Base-by-base conservation (phyloP, 2,329 filamentous ascomycete genomes). In the Trichoderma polysporum region DNA sequence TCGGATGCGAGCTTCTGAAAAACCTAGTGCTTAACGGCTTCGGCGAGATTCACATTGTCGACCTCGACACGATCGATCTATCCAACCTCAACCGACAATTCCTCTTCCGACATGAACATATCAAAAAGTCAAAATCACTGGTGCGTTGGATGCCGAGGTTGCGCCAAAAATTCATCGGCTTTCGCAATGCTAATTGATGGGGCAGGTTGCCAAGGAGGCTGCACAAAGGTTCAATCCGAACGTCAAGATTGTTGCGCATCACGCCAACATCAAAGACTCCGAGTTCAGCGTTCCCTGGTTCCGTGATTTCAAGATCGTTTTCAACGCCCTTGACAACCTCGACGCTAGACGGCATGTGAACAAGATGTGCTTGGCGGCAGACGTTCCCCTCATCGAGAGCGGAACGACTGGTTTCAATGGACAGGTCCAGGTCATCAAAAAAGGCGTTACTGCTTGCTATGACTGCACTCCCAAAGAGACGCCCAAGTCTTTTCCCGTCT, bases 11-110 rank as follows among this genome's bases (percentile, higher is more conserved):
- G 81, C 86, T 99, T 8, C 88, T 99, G 70, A 99, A 99, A 84
- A 97, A 98, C 79, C 88, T 99, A 66, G 93, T 94, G 52, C 89
- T 97, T 57, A 91, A 90, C 50, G 94, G 94, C 71, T 99, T 97
- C 73, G 93, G 93, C 71, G 91, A 97, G 80, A 89, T 98, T 59
- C 92, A 97, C 78, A 90, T 98, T 53, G 93, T 99, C 72, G 95
- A 99, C 79, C 91, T 99, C 68, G 95, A 99, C 78, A 99, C 95
- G 1, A 98, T 99, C 80, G 95, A 99, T 76, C 85, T 99, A 25
- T 97, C 93, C 81, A 99, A 99, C 76, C 86, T 99, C 59, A 99
- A 99, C 74, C 91, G 95, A 65, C 95, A 99, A 78, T 99, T 99
- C 75, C 88, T 99, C 56, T 99, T 99, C 79, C 88, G 94, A 69